A percentile compares a stretch with the other conserved stretches of the same genome.
Conservation (phyloP, 768 basidiomycete genomes). For the Boletus rubescentipes region DNA sequence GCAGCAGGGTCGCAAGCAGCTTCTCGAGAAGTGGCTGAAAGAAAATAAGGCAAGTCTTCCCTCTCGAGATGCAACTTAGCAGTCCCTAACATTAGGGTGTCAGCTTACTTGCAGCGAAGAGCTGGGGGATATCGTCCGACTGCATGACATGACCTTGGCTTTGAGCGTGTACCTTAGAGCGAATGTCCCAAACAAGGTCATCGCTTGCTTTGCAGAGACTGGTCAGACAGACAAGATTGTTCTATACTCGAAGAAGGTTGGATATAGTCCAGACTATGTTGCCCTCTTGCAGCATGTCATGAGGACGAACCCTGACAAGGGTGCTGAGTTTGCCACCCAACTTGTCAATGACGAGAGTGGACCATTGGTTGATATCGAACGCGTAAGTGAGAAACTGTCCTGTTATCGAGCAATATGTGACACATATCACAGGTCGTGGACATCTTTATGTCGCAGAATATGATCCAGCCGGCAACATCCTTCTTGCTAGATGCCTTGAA, state of each 20-base stretch:
- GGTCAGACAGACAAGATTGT: conserved; percentile 99
- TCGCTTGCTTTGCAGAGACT: conserved; percentile 98
- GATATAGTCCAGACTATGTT: conserved; percentile 90
- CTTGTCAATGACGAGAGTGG: conserved; percentile 93
- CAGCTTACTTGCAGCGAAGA: conserved; percentile 98
- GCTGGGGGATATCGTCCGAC: conserved; percentile 93
- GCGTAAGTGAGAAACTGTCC: conserved; percentile 46
- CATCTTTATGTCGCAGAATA: conserved; percentile 99
- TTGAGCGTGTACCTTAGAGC: conserved; percentile 97
- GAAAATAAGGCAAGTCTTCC: conserved; percentile 81
- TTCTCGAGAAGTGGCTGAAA: conserved; percentile 98
- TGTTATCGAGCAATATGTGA: background rate
- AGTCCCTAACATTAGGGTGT: conserved; percentile 11
- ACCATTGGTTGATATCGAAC: conserved; percentile 89
- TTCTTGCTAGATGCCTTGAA: conserved; percentile 97
- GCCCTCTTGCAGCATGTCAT: conserved; percentile 93
- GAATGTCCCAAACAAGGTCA: conserved; percentile 97
- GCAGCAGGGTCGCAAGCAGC: conserved; percentile 93
- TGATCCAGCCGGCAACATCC: conserved; percentile 98
- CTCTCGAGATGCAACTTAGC: conserved; percentile 7
- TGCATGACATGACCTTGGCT: conserved; percentile 95
- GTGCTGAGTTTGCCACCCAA: conserved; percentile 95
- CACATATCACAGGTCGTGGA: conserved; percentile 73
- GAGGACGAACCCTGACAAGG: conserved; percentile 95
- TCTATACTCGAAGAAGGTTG: conserved; percentile 96